Evolutionary conservation across 1,284 basidiomycete genomes (phyloP).

Genomic region (Rhodotorula sp.): DNA sequence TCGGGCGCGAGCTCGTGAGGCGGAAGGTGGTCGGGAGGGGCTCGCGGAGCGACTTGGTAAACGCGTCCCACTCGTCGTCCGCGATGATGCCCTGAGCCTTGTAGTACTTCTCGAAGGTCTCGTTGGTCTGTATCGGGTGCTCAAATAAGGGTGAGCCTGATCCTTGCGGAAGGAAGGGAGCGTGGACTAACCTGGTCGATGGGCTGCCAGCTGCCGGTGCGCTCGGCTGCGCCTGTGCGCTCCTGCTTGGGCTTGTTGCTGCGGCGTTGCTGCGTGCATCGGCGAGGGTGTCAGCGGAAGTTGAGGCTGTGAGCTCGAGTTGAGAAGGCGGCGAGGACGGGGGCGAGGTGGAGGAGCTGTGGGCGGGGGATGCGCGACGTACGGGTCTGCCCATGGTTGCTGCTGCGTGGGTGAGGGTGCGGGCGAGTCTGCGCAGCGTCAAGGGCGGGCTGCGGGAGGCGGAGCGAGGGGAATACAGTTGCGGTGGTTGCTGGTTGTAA

Average conservation of each 20-base stretch:
- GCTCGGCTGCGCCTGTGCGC: conserved; percentile 11
- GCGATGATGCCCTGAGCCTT: conserved; percentile 65
- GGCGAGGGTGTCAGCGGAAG: no score
- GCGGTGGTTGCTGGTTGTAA: no score
- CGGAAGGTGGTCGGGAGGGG: conserved; percentile 94
- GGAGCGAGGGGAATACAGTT: not conserved
- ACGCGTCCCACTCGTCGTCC: conserved; percentile 72
- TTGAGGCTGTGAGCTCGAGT: not conserved
- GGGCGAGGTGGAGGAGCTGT: not conserved
- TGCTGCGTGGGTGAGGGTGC: not conserved
- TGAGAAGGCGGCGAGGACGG: not conserved
- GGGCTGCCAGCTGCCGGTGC: conserved; percentile 20
- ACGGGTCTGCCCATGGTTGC: not conserved
- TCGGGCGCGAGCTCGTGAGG: conserved; percentile 79
- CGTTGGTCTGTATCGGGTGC: conserved; percentile 15
- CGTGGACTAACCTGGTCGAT: conserved; percentile 3
- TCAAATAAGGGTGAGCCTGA: not conserved
- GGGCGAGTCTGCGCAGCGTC: not conserved
- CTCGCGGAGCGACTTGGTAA: conserved; percentile 63
- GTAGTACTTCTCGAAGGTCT: conserved; percentile 71
- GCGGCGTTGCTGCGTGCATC: not conserved
- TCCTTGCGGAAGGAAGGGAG: not conserved
- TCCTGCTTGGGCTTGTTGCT: conserved; percentile 3
- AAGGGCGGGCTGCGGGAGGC: no score
- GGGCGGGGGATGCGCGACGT: not conserved